Evolutionary conservation across 2,329 filamentous ascomycete genomes (phyloP), one percentile per base, ranked within the genome.

Genomic region (Didymella pinodella): DNA sequence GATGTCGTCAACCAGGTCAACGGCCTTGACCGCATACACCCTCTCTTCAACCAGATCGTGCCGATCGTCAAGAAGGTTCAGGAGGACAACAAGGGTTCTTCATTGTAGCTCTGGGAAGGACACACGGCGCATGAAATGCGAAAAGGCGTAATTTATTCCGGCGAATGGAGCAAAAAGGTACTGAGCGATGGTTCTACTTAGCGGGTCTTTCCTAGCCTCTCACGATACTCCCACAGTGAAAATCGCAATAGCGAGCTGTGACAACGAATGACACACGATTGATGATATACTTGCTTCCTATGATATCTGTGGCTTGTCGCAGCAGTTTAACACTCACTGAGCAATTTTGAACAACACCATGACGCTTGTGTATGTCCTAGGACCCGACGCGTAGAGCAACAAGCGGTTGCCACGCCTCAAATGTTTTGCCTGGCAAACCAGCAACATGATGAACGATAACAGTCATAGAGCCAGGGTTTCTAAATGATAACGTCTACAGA

Each of bases 1-100:
- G 88, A 90, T 1, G 90, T 94, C 8, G 91, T 94, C 45, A 81
- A 83, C 75, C 86, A 94, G 78, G 86, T 99, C 64, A 96, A 91
- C 67, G 93, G 93, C 40, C 84, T 99, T 56, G 87, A 92, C 70
- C 80, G 87, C 59, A 82, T 78, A 25, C 91, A 98, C 75, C 90
- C 91, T 74, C 85, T 98, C 56, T 96, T 89, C 80, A 80, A 86
- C 58, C 85, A 88, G 73, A 86, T 97, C 32, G 85, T 93, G 46
- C 83, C 90, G 71, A 83, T 94, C 57, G 93, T 98, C 57, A 85
- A 90, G 81, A 91, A 89, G 77, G 93, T 98, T 29, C 92, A 97
- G 74, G 41, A 54, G 46, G 43, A 34, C 46, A 59, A 26, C 46
- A 59, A 61, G 56, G 44, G 34, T 22, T 46, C 58, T 44, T 61